Evolutionary conservation across 1,139 yeast species (phyloP).

Genomic region (Kodamaea fungicola): DNA sequence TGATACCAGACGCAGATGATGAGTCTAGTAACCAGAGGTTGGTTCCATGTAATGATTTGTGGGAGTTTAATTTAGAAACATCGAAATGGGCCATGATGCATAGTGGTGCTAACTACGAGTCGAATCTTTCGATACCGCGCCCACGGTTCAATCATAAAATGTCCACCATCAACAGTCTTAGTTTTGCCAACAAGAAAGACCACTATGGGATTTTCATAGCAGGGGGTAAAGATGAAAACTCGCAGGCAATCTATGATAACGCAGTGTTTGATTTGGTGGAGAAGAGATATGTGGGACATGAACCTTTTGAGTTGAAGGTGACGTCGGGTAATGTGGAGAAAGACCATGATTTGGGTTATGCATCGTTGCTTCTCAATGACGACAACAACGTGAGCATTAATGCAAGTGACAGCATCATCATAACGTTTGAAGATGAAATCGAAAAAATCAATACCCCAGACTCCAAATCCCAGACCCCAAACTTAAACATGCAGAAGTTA

Average conservation of each 20-base stretch:
- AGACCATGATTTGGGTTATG: slow-evolving; percentile 10
- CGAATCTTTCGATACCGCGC: slow-evolving; percentile 27
- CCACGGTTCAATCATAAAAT: slow-evolving; percentile 54
- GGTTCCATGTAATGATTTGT: slow-evolving; percentile 56
- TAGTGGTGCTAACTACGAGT: slow-evolving; percentile 28
- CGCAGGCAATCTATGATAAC: slow-evolving; percentile 39
- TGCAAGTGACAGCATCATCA: slow-evolving; percentile 31
- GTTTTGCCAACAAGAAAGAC: slow-evolving; percentile 39
- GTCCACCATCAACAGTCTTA: slow-evolving; percentile 40
- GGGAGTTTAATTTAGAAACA: slow-evolving; percentile 57
- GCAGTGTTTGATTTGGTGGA: slow-evolving; percentile 54
- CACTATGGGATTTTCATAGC: slow-evolving; percentile 56
- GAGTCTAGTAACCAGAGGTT: slow-evolving; percentile 19
- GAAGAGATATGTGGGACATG: slow-evolving; percentile 37
- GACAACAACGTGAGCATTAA: slow-evolving; percentile 26
- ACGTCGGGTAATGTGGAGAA: slow-evolving; percentile 10
- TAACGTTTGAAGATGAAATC: slow-evolving; percentile 30
- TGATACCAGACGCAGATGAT: slow-evolving; percentile 18
- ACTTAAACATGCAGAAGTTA: slow-evolving; percentile 5
- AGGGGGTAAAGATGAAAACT: slow-evolving; percentile 55
- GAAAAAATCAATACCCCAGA: slow-evolving; percentile 15
- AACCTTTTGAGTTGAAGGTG: slow-evolving; percentile 25
- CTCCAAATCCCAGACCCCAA: slow-evolving; percentile 2
- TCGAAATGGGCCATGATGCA: slow-evolving; percentile 51
- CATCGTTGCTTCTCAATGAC: slow-evolving; percentile 15